These are phyloP conservation scores for Chimonanthus praecox DNA, from an alignment of 164 flowering plant species.

Conservation along the genomic window DNA sequence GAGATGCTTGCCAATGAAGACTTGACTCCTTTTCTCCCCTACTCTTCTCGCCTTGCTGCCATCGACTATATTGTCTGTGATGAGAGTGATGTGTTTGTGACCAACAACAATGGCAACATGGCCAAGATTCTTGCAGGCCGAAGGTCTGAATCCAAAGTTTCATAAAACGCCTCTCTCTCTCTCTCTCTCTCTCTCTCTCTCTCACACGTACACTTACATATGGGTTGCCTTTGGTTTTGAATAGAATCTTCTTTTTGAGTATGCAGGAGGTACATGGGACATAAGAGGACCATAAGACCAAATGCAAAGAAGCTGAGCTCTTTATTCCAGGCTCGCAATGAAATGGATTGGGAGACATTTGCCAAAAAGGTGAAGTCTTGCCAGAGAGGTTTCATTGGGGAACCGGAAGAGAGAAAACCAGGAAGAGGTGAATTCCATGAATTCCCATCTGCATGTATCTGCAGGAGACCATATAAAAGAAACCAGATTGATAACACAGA, in stretches of 20 bases:
- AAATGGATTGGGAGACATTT: slow-evolving; percentile 75
- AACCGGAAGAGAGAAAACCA: slow-evolving; percentile 84
- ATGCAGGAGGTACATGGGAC: slow-evolving; percentile 95
- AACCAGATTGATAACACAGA: background rate
- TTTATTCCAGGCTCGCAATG: slow-evolving; percentile 49
- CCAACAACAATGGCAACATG: slow-evolving; percentile 99
- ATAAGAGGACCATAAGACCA: slow-evolving; percentile 90
- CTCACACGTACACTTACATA: too few species aligned
- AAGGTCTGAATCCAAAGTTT: slow-evolving; percentile 46
- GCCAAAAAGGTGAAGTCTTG: slow-evolving; percentile 59
- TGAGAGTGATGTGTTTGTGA: slow-evolving; percentile 92
- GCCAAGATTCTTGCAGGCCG: slow-evolving; percentile 96
- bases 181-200: background rate
- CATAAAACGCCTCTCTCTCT: background rate
- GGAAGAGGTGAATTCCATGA: slow-evolving; percentile 93
- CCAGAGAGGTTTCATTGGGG: slow-evolving; percentile 97
- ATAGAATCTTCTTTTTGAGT: slow-evolving; percentile 7
- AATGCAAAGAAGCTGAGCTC: slow-evolving; percentile 88
- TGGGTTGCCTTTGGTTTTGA: background rate
- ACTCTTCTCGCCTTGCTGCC: slow-evolving; percentile 93
- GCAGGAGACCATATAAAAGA: slow-evolving; percentile 35
- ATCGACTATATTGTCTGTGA: slow-evolving; percentile 90
- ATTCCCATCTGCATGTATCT: slow-evolving; percentile 76
- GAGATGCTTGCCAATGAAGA: slow-evolving; percentile 75
- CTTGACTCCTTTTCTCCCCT: slow-evolving; percentile 63